These are phyloP conservation scores for Spongiforma sp. DNA, from an alignment of 1,284 basidiomycete genomes.

Conservation along the genomic window DNA sequence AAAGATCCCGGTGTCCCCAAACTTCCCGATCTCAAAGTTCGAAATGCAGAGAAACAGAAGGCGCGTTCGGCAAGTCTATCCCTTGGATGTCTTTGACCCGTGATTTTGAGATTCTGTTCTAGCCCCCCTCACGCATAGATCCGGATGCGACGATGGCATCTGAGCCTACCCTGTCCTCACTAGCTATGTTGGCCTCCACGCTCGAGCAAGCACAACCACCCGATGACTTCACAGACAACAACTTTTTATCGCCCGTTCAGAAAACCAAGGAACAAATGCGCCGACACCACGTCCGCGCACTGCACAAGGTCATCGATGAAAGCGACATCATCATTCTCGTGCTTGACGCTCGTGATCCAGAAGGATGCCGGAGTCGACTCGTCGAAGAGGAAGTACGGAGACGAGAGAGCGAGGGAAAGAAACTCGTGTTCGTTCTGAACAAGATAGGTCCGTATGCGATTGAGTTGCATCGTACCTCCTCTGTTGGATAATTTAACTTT, in stretches of 20 bases:
- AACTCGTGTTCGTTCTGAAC: slow-evolving; percentile 88
- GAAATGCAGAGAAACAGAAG: slow-evolving; percentile 59
- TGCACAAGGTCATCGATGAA: slow-evolving; percentile 94
- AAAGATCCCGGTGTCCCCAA: slow-evolving; percentile 85
- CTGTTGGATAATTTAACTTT: slow-evolving; percentile 6
- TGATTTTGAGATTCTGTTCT: neutral
- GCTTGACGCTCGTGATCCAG: slow-evolving; percentile 91
- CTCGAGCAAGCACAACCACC: slow-evolving; percentile 37
- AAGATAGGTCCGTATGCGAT: slow-evolving; percentile 78
- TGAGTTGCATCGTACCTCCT: neutral
- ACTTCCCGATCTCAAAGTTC: slow-evolving; percentile 69
- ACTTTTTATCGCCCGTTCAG: slow-evolving; percentile 31
- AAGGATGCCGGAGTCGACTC: slow-evolving; percentile 85
- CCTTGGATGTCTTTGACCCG: neutral
- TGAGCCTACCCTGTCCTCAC: slow-evolving; percentile 69
- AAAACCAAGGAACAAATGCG: slow-evolving; percentile 72
- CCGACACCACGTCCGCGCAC: slow-evolving; percentile 71
- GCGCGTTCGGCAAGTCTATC: slow-evolving; percentile 39
- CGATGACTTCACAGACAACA: slow-evolving; percentile 33
- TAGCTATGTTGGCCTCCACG: slow-evolving; percentile 51
- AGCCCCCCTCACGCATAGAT: slow-evolving; percentile 41
- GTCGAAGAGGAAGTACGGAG: slow-evolving; percentile 92
- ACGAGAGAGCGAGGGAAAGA: slow-evolving; percentile 86
- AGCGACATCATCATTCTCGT: slow-evolving; percentile 91
- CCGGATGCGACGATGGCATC: slow-evolving; percentile 73